Percentiles rank a stretch among this genome's conserved stretches.
Conservation (phyloP, 2,329 filamentous ascomycete genomes). For the Thelonectria blattea region DNA sequence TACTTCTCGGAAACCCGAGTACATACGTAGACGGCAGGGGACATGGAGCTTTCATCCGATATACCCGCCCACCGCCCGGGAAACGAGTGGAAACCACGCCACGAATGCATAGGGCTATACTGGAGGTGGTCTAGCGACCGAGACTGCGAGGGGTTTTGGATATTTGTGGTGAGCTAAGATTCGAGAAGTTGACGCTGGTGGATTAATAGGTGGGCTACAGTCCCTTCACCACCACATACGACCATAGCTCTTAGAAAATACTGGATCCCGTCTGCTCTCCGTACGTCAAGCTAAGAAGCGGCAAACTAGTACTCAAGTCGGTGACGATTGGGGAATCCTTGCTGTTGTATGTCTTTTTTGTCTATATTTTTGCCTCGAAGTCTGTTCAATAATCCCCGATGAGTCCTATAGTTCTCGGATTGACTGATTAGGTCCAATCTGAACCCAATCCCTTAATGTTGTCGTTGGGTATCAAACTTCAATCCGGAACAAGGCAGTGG, state of each 20-base stretch:
- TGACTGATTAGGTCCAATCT: no score
- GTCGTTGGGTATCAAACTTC: no score
- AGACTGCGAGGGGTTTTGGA: neutral
- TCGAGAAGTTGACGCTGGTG: neutral
- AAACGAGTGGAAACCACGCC: slow-evolving; percentile 12
- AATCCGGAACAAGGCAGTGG: no score
- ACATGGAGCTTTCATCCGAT: neutral
- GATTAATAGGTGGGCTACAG: neutral
- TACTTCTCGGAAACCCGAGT: slow-evolving; percentile 5
- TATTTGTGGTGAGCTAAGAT: neutral
- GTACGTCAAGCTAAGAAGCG: no score
- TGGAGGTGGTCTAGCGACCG: slow-evolving; percentile 7
- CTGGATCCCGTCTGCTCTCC: neutral
- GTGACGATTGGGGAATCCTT: no score
- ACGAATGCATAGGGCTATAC: slow-evolving; percentile 2
- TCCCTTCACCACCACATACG: neutral
- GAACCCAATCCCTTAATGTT: no score
- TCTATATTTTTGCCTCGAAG: no score
- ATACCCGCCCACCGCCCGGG: neutral
- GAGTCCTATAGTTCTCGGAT: no score
- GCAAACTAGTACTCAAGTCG: no score
- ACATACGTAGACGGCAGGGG: neutral
- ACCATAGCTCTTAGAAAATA: neutral
- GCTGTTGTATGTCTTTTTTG: no score
- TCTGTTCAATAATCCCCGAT: no score